Conservation (phyloP, 2,329 filamentous ascomycete species). For the Microsporum ferrugineum region DNA sequence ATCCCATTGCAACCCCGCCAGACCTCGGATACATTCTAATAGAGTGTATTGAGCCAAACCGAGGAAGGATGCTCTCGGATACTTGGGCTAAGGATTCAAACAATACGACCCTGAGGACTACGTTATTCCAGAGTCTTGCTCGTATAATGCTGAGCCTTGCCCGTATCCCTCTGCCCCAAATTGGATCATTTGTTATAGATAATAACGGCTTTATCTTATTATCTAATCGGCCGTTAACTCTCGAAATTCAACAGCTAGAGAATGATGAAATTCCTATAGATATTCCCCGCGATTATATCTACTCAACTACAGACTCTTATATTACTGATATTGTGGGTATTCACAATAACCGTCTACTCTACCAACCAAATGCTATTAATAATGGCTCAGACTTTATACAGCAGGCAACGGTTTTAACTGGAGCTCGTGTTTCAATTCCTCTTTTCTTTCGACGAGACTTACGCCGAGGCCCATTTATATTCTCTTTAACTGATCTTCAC, state of each 20-base stretch:
- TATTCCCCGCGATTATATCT: slow-evolving; percentile 20
- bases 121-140: slow-evolving; percentile 17
- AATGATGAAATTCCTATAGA: slow-evolving; percentile 20
- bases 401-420: slow-evolving; percentile 19
- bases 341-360: slow-evolving; percentile 20
- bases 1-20: not conserved
- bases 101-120: slow-evolving; percentile 13
- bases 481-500: slow-evolving; percentile 24
- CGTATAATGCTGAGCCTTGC: slow-evolving; percentile 14
- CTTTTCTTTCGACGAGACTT: slow-evolving; percentile 8
- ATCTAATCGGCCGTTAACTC: slow-evolving; percentile 19
- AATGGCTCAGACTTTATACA: not conserved
- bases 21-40: slow-evolving; percentile 14
- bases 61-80: slow-evolving; percentile 19
- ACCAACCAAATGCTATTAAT: slow-evolving; percentile 20
- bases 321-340: slow-evolving; percentile 18
- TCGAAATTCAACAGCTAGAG: slow-evolving; percentile 19
- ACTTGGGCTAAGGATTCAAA: slow-evolving; percentile 15
- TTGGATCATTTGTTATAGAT: slow-evolving; percentile 27
- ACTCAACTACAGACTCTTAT: slow-evolving; percentile 20
- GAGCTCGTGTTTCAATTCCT: slow-evolving; percentile 24
- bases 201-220: slow-evolving; percentile 17
- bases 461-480: slow-evolving; percentile 23
- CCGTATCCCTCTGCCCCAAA: slow-evolving; percentile 20
- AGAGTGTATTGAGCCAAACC: slow-evolving; percentile 15